phyloP scores from a whole-genome alignment of 306 rosid genomes.

The Calophaca sinica region DNA sequence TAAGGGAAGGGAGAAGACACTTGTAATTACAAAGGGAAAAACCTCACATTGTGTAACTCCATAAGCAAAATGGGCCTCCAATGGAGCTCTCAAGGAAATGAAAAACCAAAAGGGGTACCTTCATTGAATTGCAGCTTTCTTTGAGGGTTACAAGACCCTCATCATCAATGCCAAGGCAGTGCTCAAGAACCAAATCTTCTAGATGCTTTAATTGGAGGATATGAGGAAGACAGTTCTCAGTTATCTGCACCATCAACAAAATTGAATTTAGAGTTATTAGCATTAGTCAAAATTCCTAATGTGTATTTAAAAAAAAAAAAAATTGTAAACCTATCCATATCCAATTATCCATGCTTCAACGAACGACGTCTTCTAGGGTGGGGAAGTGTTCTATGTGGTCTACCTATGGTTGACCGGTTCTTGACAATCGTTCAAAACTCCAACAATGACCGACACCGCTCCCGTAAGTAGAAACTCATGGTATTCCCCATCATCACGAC shows the following conservation, averaged over 20 bases:
- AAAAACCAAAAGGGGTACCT: slow-evolving; percentile 54
- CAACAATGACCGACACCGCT: too few relatives aligned
- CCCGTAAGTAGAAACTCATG: too few relatives aligned
- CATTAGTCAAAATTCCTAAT: background rate
- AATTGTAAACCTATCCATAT: background rate
- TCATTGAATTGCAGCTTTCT: slow-evolving; percentile 67
- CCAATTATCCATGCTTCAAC: background rate
- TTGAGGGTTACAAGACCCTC: slow-evolving; percentile 64
- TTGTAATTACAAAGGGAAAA: background rate
- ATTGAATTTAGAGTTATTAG: slow-evolving; percentile 14
- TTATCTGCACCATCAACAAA: slow-evolving; percentile 60
- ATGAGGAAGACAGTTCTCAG: slow-evolving; percentile 68
- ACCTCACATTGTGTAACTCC: background rate
- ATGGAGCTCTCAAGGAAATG: background rate
- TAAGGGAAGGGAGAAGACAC: background rate
- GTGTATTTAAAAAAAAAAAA: background rate
- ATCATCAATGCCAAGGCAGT: slow-evolving; percentile 76
- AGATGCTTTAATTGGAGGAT: slow-evolving; percentile 64
- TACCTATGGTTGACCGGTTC: too few relatives aligned
- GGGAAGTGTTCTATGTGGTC: too few relatives aligned
- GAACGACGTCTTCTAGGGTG: too few relatives aligned
- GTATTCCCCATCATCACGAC: too few relatives aligned
- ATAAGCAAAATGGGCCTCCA: background rate
- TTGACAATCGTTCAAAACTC: too few relatives aligned
- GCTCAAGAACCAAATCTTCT: slow-evolving; percentile 80